Percentiles rank a stretch among this genome's conserved stretches.
phyloP scores from a whole-genome alignment of 345 rosid species.

The Camelina sativa region DNA sequence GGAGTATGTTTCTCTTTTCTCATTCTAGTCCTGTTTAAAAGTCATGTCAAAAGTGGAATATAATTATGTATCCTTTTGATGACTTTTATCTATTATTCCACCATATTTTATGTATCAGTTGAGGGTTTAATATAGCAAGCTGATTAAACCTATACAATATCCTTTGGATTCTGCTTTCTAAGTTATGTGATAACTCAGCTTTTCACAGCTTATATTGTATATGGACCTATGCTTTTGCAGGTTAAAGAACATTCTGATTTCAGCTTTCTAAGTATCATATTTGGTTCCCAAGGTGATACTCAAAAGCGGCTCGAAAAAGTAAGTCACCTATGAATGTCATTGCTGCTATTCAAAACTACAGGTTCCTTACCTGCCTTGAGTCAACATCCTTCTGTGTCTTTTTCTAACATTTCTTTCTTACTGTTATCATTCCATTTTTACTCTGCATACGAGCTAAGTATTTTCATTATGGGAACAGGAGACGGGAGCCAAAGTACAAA shows the following conservation, averaged over 20 bases:
- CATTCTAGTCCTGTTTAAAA: not conserved
- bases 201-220: slow-evolving; percentile 10
- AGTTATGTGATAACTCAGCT: not conserved
- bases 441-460: slow-evolving; percentile 18
- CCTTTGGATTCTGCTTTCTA: slow-evolving; percentile 9
- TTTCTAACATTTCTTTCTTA: slow-evolving; percentile 8
- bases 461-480: slow-evolving; percentile 55
- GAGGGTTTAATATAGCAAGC: not conserved
- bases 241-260: slow-evolving; percentile 71
- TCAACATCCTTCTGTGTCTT: slow-evolving; percentile 9
- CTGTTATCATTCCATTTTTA: not conserved
- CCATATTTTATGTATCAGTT: not conserved
- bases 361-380: slow-evolving; percentile 11
- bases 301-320: slow-evolving; percentile 83
- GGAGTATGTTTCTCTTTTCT: not conserved
- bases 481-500: slow-evolving; percentile 78
- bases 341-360: slow-evolving; percentile 12
- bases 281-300: slow-evolving; percentile 84
- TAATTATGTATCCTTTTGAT: not conserved
- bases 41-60: not conserved
- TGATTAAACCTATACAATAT: not conserved
- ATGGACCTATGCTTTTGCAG: slow-evolving; percentile 49
- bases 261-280: slow-evolving; percentile 74
- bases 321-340: slow-evolving; percentile 32
- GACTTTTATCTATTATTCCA: not conserved